Evolutionary conservation across 2,329 filamentous ascomycete species (phyloP), one percentile per base, ranked within the genome.

Genomic region (Pseudogymnoascus verrucosus): DNA sequence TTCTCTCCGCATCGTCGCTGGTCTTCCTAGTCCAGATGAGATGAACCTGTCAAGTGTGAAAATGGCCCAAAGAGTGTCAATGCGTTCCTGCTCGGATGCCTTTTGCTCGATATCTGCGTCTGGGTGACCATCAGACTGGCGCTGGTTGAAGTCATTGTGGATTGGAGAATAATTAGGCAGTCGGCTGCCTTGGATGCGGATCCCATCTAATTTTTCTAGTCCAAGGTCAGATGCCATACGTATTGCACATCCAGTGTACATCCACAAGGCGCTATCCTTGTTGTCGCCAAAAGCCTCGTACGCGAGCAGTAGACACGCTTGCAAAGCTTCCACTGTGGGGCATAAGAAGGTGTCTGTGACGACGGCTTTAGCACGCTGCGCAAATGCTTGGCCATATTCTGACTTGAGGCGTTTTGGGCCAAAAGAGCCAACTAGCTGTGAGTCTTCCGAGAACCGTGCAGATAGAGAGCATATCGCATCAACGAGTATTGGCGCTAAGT

Each of bases 211-310:
- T 67, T 92, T 96, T 68, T 93, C 90, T 67, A 96, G 80, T 0
- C 92, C 91, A 8, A 96, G 76, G 71, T 92, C 89, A 65, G 90
- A 84, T 0, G 88, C 88, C 85, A 92, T 89, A 4, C 91, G 87
- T 65, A 96, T 96, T 0, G 91, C 88, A 61, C 93, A 87, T 0
- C 91, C 92, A 1, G 96, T 80, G 71, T 96, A 96, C 91, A 96
- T 96, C 91, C 92, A 96, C 5, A 96, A 76, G 0, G 91, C 90
- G 73, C 91, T 96, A 71, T 96, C 92, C 69, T 93, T 90, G 68
- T 91, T 90, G 10, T 90, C 89, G 1, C 91, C 92, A 69, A 96
- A 96, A 47, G 93, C 89, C 68, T 96, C 91, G 71, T 96, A 96
- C 0, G 91, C 91, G 76, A 96, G 84, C 28, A 96, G 77, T 10